phyloP scores from a whole-genome alignment of 305 asterid genomes.

The Fraxinus nigra region DNA sequence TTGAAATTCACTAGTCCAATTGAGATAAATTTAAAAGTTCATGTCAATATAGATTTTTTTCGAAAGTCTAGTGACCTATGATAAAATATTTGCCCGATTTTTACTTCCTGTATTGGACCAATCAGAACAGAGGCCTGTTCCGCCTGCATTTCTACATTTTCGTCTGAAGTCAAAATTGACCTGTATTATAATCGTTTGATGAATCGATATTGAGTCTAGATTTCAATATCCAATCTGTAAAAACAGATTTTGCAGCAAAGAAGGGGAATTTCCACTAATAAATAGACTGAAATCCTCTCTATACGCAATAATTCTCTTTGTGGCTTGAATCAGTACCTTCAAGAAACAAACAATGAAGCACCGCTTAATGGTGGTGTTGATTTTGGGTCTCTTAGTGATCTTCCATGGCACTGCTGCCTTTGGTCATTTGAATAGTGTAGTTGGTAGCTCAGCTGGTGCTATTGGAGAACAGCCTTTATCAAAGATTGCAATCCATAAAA shows the following conservation, averaged over 20 bases:
- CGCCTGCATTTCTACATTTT: not conserved
- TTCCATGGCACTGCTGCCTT: slow-evolving; percentile 24
- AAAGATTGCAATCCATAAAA: slow-evolving; percentile 56
- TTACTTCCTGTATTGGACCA: not conserved
- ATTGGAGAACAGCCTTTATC: slow-evolving; percentile 74
- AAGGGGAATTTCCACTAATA: not conserved
- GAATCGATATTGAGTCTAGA: not conserved
- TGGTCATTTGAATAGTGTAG: slow-evolving; percentile 12
- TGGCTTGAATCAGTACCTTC: not conserved
- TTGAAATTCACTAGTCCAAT: not conserved
- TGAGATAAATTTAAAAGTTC: not conserved
- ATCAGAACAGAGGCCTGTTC: not conserved
- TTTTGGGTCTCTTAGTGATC: slow-evolving; percentile 4
- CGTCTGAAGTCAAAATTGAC: not conserved
- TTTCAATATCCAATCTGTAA: not conserved
- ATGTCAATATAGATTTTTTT: not conserved
- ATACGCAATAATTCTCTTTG: not conserved
- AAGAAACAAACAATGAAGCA: slow-evolving; percentile 21
- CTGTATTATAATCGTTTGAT: not conserved
- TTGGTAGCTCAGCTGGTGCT: slow-evolving; percentile 1
- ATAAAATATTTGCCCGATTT: not conserved
- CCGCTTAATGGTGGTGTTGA: slow-evolving; percentile 3
- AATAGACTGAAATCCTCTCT: not conserved
- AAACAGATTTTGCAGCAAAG: not conserved
- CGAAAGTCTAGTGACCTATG: not conserved